Percentiles rank a stretch among this genome's conserved stretches.
These are phyloP conservation scores for Aspergillus pseudoterreus DNA, from an alignment of 2,329 filamentous ascomycete genomes.

Conservation along the genomic window DNA sequence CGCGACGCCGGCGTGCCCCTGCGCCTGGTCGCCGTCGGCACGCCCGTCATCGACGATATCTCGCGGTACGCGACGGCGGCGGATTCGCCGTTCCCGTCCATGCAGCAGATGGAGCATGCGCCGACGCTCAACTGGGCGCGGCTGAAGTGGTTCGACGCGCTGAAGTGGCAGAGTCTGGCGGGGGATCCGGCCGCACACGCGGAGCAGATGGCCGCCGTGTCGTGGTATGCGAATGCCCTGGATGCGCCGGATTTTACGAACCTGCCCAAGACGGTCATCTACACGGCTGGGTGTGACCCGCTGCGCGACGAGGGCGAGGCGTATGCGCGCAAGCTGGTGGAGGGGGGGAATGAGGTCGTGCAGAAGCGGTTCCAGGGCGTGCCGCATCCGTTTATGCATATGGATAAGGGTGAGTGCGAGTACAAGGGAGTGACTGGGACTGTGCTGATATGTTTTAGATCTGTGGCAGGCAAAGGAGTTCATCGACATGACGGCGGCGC, in stretches of 20 bases:
- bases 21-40: slow-evolving; percentile 38
- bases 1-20: slow-evolving; percentile 39
- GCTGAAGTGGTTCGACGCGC: slow-evolving; percentile 39
- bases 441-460: slow-evolving; percentile 8
- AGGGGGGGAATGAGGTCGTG: slow-evolving; percentile 46
- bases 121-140: slow-evolving; percentile 45
- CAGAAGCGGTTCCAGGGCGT: slow-evolving; percentile 46
- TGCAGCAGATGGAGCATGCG: slow-evolving; percentile 42
- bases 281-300: slow-evolving; percentile 45
- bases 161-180: slow-evolving; percentile 29
- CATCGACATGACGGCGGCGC: slow-evolving; percentile 22
- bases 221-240: slow-evolving; percentile 33
- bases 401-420: slow-evolving; percentile 31
- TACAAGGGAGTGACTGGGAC: background rate
- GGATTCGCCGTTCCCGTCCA: slow-evolving; percentile 40
- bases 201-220: slow-evolving; percentile 20
- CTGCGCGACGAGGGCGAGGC: slow-evolving; percentile 50
- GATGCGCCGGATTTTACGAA: slow-evolving; percentile 31
- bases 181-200: slow-evolving; percentile 11
- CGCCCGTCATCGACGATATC: slow-evolving; percentile 41
- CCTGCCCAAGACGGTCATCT: slow-evolving; percentile 40
- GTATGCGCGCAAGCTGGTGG: slow-evolving; percentile 42
- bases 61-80: slow-evolving; percentile 32
- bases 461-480: slow-evolving; percentile 28
- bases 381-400: slow-evolving; percentile 51